phyloP scores from a whole-genome alignment of 192 early-diverging fungal species.

The Umbelopsis sp. region DNA sequence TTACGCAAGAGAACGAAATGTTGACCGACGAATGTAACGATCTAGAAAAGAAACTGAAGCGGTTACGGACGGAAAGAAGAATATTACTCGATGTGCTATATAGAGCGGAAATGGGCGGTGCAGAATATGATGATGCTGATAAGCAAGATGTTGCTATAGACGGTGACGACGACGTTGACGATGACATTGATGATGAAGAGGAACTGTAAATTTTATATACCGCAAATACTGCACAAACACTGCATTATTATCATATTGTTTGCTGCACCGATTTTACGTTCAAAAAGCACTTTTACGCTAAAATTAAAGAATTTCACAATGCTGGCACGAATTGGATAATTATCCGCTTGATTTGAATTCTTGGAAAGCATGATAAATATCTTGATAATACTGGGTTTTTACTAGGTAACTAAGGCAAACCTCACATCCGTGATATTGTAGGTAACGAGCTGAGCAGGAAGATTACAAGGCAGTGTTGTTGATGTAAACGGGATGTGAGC shows the following conservation, averaged over 20 bases:
- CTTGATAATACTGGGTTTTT: no score
- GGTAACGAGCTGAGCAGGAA: no score
- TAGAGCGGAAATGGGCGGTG: slow-evolving; percentile 23
- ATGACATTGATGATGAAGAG: slow-evolving; percentile 16
- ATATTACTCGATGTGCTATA: slow-evolving; percentile 45
- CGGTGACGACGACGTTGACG: slow-evolving; percentile 15
- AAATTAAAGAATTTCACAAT: background rate
- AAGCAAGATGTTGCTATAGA: slow-evolving; percentile 12
- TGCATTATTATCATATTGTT: no score
- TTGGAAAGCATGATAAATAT: no score
- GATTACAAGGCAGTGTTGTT: no score
- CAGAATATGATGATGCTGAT: slow-evolving; percentile 5
- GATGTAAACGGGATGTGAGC: no score
- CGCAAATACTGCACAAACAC: background rate
- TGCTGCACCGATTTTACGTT: background rate
- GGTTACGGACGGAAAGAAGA: slow-evolving; percentile 43
- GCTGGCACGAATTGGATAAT: no score
- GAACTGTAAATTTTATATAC: slow-evolving; percentile 12
- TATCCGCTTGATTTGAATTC: no score
- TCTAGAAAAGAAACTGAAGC: slow-evolving; percentile 35
- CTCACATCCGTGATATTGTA: no score
- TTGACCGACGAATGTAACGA: slow-evolving; percentile 40
- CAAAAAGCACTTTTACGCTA: background rate
- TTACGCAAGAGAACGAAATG: slow-evolving; percentile 49
- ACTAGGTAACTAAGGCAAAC: no score